A percentile compares a stretch with the other conserved stretches of the same genome.
phyloP scores from a whole-genome alignment of 2,329 filamentous ascomycete genomes.

The Aspergillus niger region DNA sequence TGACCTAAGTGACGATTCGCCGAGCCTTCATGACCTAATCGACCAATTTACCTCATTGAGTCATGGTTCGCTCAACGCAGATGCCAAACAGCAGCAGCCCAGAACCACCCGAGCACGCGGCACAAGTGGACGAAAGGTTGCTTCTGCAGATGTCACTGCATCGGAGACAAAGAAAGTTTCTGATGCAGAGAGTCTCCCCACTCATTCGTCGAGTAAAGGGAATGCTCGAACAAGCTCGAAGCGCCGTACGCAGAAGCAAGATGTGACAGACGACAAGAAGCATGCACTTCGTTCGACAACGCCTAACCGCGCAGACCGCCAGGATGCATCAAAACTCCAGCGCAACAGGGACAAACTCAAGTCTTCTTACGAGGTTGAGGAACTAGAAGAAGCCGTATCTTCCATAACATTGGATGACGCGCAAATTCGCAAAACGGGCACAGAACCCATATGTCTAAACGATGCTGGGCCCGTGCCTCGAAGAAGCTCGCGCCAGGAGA shows the following conservation, averaged over 20 bases:
- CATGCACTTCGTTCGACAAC: background rate
- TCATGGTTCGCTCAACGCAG: constrained; percentile 17
- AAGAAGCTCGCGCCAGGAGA: constrained; percentile 14
- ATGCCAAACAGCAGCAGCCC: constrained; percentile 26
- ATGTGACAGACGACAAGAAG: background rate
- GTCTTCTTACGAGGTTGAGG: constrained; percentile 9
- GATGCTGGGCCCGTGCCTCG: background rate
- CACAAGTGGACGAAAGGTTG: constrained; percentile 13
- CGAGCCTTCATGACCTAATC: constrained; percentile 28
- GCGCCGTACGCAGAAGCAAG: background rate
- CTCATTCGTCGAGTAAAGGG: background rate
- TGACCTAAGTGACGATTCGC: constrained; percentile 3
- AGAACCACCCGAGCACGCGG: constrained; percentile 13
- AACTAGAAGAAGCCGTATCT: constrained; percentile 24
- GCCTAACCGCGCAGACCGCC: constrained; percentile 1
- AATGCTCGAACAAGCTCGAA: background rate
- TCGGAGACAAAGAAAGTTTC: constrained; percentile 15
- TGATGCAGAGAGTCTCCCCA: background rate
- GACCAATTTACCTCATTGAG: constrained; percentile 30
- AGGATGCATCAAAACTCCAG: background rate
- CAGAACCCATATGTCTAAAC: background rate
- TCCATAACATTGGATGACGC: constrained; percentile 21
- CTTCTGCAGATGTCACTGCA: constrained; percentile 12
- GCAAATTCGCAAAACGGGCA: background rate
- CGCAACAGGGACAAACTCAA: background rate